Base-by-base conservation (phyloP, 2,329 filamentous ascomycete genomes). In the Aspergillus sp. region DNA sequence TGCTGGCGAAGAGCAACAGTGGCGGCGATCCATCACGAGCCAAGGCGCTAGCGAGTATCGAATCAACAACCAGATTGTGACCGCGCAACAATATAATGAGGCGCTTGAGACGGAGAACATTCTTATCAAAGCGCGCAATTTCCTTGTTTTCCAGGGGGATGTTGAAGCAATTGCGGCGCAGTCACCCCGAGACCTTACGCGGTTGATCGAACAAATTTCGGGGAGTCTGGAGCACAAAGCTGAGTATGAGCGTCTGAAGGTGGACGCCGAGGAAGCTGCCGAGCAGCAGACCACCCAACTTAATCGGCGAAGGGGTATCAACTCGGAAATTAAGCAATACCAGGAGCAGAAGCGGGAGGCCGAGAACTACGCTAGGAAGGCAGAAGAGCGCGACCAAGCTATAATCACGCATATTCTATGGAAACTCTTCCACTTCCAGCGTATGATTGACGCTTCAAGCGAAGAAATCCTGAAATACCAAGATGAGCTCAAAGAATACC, bases 141-240 rank as follows among this genome's bases (percentile, higher is more conserved):
- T 98, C 65, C 79, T 98, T 4, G 93, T 98, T 33, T 98, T 98
- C 66, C 93, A 98, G 68, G 94, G 93, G 55, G 93, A 98, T 64
- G 91, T 98, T 12, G 93, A 98, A 67, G 87, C 89, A 27, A 96
- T 98, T 61, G 94, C 93, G 2, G 89, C 89, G 5, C 93, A 97
- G 65, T 94, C 89, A 1, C 89, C 93, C 0, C 90, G 89, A 57
- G 93, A 97, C 60, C 79, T 98, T 35, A 98, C 93, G 0, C 81
- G 88, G 43, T 73, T 98, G 43, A 94, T 98, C 47, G 93, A 98
- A 70, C 93, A 97, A 68, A 97, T 98, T 52, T 97, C 91, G 1
- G 93, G 93, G 41, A 96, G 90, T 67, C 71, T 97, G 44, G 93
- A 98, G 59, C 88, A 90, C 71, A 97, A 97, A 69, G 80, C 82